phyloP scores from a whole-genome alignment of 495 filamentous ascomycete genomes.

The Hypoxylon lienhwacheense region DNA sequence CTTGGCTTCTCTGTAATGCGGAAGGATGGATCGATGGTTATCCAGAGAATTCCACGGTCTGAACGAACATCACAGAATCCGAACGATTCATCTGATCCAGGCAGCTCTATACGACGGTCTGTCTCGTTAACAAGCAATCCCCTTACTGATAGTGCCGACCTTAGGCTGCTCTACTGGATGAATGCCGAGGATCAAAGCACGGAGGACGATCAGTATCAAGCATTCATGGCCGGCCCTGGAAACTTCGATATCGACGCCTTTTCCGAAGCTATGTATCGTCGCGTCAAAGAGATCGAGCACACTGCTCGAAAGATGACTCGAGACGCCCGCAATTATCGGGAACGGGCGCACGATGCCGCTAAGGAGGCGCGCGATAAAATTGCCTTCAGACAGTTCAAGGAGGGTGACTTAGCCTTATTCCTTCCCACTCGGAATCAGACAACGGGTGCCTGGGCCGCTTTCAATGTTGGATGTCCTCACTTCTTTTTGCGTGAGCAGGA shows the following conservation, averaged over 20 bases:
- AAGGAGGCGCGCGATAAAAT: constrained; percentile 95
- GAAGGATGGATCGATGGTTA: constrained; percentile 69
- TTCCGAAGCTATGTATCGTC: constrained; percentile 77
- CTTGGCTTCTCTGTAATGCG: constrained; percentile 79
- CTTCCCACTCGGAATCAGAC: constrained; percentile 91
- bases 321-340: constrained; percentile 82
- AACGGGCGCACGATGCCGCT: constrained; percentile 80
- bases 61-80: constrained; percentile 54
- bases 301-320: constrained; percentile 88
- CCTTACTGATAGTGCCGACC: constrained; percentile 56
- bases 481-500: constrained; percentile 96
- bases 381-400: constrained; percentile 93
- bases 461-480: constrained; percentile 95
- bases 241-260: constrained; percentile 82
- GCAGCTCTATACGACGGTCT: constrained; percentile 60
- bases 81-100: constrained; percentile 62
- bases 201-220: constrained; percentile 69
- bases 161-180: constrained; percentile 77
- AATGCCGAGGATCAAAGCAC: constrained; percentile 63
- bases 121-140: constrained; percentile 45
- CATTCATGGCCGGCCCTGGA: constrained; percentile 68
- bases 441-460: constrained; percentile 94
- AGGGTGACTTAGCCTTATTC: constrained; percentile 94
- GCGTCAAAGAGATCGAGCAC: constrained; percentile 85
- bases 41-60: constrained; percentile 74